Evolutionary conservation across 306 rosid genomes (phyloP).

Genomic region (Chamaecrista fasciculata): DNA sequence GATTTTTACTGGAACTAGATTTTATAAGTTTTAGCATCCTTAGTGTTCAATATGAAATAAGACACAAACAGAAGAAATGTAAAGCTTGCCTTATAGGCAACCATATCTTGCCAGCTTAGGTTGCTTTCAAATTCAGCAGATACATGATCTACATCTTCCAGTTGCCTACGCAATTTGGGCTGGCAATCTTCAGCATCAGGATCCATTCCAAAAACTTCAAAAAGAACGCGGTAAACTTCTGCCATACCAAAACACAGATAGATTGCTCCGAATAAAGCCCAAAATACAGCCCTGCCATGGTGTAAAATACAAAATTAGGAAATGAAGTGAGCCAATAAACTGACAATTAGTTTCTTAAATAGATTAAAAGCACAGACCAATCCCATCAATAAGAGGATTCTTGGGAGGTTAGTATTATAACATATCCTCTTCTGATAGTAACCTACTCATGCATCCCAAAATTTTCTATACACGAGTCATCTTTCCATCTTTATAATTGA

Average conservation of each 20-base stretch:
- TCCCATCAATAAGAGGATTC: constrained; percentile 7
- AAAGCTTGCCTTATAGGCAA: constrained; percentile 64
- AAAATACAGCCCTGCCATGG: constrained; percentile 69
- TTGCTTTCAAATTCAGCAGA: constrained; percentile 82
- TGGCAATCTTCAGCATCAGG: constrained; percentile 77
- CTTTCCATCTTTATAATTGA: constrained; percentile 3
- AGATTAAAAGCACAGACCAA: constrained; percentile 19
- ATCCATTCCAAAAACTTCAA: constrained; percentile 94
- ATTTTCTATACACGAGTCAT: constrained; percentile 1
- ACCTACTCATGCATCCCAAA: background rate
- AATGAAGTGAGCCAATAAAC: background rate
- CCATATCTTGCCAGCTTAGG: constrained; percentile 86
- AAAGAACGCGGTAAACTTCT: constrained; percentile 88
- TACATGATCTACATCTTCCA: constrained; percentile 79
- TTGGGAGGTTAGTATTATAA: background rate
- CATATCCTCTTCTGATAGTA: background rate
- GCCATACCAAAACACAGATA: constrained; percentile 89
- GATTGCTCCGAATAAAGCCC: constrained; percentile 92
- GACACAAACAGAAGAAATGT: background rate
- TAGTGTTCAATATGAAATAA: background rate
- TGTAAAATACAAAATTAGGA: constrained; percentile 16
- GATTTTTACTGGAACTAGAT: constrained; percentile 9
- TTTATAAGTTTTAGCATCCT: constrained; percentile 1
- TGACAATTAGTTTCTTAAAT: background rate
- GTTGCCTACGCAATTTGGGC: constrained; percentile 75